These are phyloP conservation scores for Nemania sp. DNA, from an alignment of 2,329 filamentous ascomycete genomes.

Conservation along the genomic window DNA sequence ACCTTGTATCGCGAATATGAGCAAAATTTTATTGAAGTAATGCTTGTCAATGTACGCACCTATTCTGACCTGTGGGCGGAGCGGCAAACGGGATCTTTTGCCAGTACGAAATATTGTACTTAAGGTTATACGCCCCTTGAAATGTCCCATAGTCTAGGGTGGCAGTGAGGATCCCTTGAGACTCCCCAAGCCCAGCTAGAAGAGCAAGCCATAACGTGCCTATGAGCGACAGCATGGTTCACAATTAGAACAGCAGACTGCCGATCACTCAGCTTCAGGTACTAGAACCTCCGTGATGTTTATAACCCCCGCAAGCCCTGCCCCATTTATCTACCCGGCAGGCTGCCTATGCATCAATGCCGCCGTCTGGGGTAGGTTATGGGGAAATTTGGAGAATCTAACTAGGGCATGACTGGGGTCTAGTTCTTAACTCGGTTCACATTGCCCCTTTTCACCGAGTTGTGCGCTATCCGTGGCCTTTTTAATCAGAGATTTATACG, in stretches of 20 bases:
- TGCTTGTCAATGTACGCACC: conserved; percentile 27
- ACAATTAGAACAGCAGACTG: neutral
- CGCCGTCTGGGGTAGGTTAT: conserved; percentile 17
- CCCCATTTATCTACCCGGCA: conserved; percentile 23
- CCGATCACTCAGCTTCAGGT: conserved; percentile 8
- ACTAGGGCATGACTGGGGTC: neutral
- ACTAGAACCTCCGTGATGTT: conserved; percentile 4
- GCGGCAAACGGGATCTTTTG: conserved; percentile 72
- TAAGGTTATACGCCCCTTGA: conserved; percentile 61
- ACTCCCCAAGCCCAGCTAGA: conserved; percentile 19
- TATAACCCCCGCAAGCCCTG: conserved; percentile 26
- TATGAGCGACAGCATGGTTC: conserved; percentile 20
- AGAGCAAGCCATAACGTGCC: conserved; percentile 21
- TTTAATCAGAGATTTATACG: conserved; percentile 1
- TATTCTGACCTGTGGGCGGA: conserved; percentile 66
- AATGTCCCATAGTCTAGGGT: conserved; percentile 64
- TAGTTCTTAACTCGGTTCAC: conserved; percentile 24
- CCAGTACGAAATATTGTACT: conserved; percentile 70
- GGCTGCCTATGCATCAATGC: neutral
- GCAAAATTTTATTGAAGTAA: conserved; percentile 1
- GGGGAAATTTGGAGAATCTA: conserved; percentile 32
- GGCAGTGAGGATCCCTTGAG: conserved; percentile 53
- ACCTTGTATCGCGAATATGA: conserved; percentile 54
- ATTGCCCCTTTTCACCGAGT: conserved; percentile 35
- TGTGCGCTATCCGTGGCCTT: neutral